phyloP scores from a whole-genome alignment of 2,329 filamentous ascomycete species.

The Penicillium sp. region DNA sequence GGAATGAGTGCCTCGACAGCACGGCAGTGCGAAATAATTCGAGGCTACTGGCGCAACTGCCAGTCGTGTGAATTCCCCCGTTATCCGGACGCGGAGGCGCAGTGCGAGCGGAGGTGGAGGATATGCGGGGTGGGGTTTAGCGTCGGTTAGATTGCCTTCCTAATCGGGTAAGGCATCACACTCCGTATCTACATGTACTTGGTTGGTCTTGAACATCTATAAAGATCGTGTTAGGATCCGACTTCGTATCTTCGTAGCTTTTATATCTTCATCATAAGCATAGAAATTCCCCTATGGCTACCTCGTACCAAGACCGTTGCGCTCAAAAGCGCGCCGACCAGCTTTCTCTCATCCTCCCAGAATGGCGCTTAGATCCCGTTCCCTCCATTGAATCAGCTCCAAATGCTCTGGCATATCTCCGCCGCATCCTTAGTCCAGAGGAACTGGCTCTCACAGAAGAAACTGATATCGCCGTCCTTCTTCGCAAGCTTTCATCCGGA shows the following conservation, averaged over 20 bases:
- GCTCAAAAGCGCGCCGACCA: slow-evolving; percentile 24
- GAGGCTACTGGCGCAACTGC: slow-evolving; percentile 42
- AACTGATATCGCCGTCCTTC: slow-evolving; percentile 21
- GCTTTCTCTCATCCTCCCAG: slow-evolving; percentile 20
- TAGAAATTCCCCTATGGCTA: background rate
- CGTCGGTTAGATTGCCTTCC: slow-evolving; percentile 21
- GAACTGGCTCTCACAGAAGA: slow-evolving; percentile 27
- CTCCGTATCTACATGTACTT: slow-evolving; percentile 6
- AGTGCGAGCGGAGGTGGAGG: slow-evolving; percentile 38
- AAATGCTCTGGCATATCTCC: slow-evolving; percentile 21
- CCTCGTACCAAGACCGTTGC: slow-evolving; percentile 23
- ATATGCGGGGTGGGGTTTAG: slow-evolving; percentile 18
- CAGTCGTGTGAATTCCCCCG: slow-evolving; percentile 38
- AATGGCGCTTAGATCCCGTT: slow-evolving; percentile 25
- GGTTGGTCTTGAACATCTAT: background rate
- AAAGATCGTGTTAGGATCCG: background rate
- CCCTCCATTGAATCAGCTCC: slow-evolving; percentile 19
- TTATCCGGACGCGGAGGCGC: slow-evolving; percentile 33
- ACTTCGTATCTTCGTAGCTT: background rate
- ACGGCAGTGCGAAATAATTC: slow-evolving; percentile 36
- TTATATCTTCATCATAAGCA: background rate
- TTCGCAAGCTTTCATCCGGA: slow-evolving; percentile 21
- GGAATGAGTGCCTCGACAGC: slow-evolving; percentile 35
- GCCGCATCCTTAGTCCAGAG: slow-evolving; percentile 9
- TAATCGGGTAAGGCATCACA: slow-evolving; percentile 23